Evolutionary conservation across 257 asterid genomes (phyloP), one percentile per base, ranked within the genome.

Genomic region (Thymus mandschuricus): DNA sequence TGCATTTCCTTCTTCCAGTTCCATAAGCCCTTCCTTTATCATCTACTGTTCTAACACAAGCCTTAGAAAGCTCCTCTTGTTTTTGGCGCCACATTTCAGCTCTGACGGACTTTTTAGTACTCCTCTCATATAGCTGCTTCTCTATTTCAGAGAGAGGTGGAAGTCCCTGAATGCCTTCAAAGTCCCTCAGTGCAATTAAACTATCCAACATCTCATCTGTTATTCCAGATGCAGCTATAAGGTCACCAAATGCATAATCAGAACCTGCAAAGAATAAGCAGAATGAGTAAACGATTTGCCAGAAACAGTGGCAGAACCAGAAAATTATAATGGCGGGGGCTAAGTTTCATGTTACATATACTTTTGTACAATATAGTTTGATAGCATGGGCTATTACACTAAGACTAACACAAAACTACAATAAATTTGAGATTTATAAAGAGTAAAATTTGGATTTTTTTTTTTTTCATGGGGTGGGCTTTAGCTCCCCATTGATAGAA

Each of bases 11-110:
- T 81, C 76, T 88, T 67, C 99, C 98, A 5, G 98, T 92, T 61
- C 98, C 99, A 77, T 91, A 95, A 57, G 98, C 86, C 89, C 97
- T 83, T 71, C 99, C 99, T 74, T 95, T 87, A 10, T 74, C 89
- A 66, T 95, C 99, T 60, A 95, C 89, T 76, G 84, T 85, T 71
- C 83, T 85, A 59, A 92, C 98, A 11, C 96, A 85, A 10, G 95
- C 89, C 76, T 81, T 88, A 40, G 93, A 85, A 78, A 86, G 84
- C 73, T 86, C 97, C 84, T 91, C 97, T 80, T 86, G 97, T 64
- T 88, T 94, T 69, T 81, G 95, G 31, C 89, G 93, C 80, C 86
- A 96, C 40, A 92, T 82, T 73, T 89, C 99, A 40, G 83, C 95
- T 76, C 90, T 83, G 41, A 78, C 77, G 30, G 93, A 81, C 70